Percentiles rank a stretch among this genome's conserved stretches.
Evolutionary conservation across 2,329 filamentous ascomycete genomes (phyloP).

Genomic region (Penicillium sumatraense): DNA sequence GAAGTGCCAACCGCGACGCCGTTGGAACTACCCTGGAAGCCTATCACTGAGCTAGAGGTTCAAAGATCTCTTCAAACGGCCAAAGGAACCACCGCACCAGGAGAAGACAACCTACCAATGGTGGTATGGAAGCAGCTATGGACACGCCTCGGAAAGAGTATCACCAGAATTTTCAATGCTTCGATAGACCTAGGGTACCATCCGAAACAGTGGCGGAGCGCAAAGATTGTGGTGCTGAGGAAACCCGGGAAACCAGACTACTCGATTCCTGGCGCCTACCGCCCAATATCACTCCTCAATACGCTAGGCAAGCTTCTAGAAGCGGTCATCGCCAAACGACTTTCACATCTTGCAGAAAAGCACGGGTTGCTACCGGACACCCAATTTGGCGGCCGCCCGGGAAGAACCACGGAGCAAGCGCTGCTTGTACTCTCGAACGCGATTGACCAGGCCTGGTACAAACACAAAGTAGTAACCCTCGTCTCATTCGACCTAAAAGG

Average conservation of each 20-base stretch:
- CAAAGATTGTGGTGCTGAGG: conserved; percentile 26
- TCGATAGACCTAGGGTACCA: background rate
- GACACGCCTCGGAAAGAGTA: background rate
- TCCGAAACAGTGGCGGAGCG: conserved; percentile 16
- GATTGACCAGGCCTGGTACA: background rate
- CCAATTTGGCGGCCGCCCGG: background rate
- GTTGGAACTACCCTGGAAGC: background rate
- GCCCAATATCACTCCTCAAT: background rate
- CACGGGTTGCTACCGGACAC: background rate
- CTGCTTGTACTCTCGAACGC: background rate
- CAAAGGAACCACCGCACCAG: background rate
- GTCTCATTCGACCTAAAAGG: background rate
- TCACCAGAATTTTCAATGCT: background rate
- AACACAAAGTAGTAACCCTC: background rate
- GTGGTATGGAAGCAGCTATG: background rate
- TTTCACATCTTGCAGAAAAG: background rate
- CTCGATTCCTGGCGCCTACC: background rate
- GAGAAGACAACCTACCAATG: background rate
- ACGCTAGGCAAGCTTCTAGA: background rate
- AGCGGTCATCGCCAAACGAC: background rate
- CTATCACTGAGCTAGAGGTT: background rate
- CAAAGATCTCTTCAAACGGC: background rate
- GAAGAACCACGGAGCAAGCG: background rate
- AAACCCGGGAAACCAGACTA: conserved; percentile 35
- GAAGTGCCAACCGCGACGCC: conserved; percentile 1